A percentile compares a stretch with the other conserved stretches of the same genome.
These are phyloP conservation scores for Candida anglica DNA, from an alignment of 805 yeast genomes.

Conservation along the genomic window DNA sequence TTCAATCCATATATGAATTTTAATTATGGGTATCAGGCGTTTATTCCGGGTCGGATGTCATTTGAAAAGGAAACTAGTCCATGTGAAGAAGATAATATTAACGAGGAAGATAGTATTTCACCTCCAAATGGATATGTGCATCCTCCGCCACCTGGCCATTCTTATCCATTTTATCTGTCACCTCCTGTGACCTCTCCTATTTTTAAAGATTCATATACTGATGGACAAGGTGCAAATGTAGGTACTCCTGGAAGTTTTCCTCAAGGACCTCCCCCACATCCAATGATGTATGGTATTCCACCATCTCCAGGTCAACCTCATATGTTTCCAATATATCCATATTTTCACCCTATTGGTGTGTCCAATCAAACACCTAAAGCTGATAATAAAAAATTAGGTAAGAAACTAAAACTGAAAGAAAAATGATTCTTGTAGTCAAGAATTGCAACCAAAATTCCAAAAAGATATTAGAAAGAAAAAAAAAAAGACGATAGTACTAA, in stretches of 20 bases:
- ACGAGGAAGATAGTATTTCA: background rate
- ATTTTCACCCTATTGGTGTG: background rate
- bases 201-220: conserved; percentile 1
- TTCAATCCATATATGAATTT: conserved; percentile 2
- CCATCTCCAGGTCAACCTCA: conserved; percentile 1
- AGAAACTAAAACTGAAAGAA: background rate
- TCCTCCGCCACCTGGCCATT: too few species aligned
- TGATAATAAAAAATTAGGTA: background rate
- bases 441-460: background rate
- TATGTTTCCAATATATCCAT: conserved; percentile 2
- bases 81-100: background rate
- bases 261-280: background rate
- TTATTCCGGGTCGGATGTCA: conserved; percentile 1
- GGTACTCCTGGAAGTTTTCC: background rate
- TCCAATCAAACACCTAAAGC: background rate
- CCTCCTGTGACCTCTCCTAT: conserved; percentile 1
- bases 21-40: conserved; percentile 2
- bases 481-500: background rate
- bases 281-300: conserved; percentile 1
- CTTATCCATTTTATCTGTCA: background rate
- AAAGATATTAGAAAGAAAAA: background rate
- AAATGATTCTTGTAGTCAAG: background rate
- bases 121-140: conserved; percentile 1
- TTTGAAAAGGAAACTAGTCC: conserved; percentile 1
- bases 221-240: background rate